Evolutionary conservation across 2,329 filamentous ascomycete species (phyloP).

Genomic region (Colletotrichum tropicicola): DNA sequence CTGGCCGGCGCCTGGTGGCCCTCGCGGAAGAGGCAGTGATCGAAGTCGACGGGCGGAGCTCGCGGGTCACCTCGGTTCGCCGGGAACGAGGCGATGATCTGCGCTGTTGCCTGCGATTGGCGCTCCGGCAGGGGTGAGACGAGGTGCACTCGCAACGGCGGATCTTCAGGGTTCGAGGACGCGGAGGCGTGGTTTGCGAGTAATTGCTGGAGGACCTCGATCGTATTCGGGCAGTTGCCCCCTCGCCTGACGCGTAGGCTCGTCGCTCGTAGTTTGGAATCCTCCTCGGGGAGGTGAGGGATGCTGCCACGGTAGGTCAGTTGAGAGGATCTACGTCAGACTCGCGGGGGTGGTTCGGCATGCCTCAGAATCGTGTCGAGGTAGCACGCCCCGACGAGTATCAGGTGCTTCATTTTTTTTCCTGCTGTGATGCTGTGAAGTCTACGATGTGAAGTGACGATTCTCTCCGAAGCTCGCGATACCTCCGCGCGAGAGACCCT

Average conservation of each 20-base stretch:
- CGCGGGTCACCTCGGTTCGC: constrained; percentile 24
- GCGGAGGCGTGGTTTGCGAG: constrained; percentile 37
- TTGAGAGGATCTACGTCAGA: not conserved
- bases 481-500: too few species aligned
- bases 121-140: constrained; percentile 63
- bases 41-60: constrained; percentile 54
- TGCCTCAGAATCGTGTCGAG: constrained; percentile 76
- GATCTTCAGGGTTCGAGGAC: not conserved
- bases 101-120: constrained; percentile 57
- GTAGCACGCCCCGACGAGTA: constrained; percentile 75
- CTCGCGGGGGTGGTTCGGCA: constrained; percentile 36
- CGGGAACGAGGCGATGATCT: constrained; percentile 65
- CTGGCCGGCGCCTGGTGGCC: constrained; percentile 66
- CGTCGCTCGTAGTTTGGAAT: constrained; percentile 76
- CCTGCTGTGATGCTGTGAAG: too few species aligned
- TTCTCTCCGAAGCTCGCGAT: too few species aligned
- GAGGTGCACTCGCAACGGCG: constrained; percentile 48
- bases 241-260: constrained; percentile 68
- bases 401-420: too few species aligned
- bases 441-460: too few species aligned
- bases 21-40: constrained; percentile 67
- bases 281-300: constrained; percentile 73
- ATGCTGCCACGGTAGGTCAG: constrained; percentile 57
- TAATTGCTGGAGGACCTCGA: constrained; percentile 76
- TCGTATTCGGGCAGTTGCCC: constrained; percentile 77